Evolutionary conservation across 2,329 filamentous ascomycete genomes (phyloP).

Genomic region (Xylaria sp.): DNA sequence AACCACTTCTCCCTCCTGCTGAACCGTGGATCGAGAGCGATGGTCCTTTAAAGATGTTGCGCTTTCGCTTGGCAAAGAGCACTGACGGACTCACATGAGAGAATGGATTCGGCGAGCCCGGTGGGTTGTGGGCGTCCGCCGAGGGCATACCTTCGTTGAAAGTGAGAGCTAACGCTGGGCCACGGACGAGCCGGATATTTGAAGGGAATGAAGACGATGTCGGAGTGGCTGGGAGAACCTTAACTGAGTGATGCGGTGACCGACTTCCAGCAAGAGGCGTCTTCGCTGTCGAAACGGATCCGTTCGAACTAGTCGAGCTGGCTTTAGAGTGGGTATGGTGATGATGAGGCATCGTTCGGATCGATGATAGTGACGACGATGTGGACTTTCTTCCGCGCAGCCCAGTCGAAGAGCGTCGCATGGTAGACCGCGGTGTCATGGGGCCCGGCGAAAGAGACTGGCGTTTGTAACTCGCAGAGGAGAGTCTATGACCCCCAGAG

Average conservation of each 20-base stretch:
- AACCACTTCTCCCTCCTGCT: conserved; percentile 42
- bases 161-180: conserved; percentile 55
- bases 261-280: conserved; percentile 67
- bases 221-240: conserved; percentile 91
- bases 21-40: conserved; percentile 61
- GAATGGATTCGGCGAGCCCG: conserved; percentile 64
- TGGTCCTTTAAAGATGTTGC: conserved; percentile 82
- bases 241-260: conserved; percentile 88
- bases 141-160: conserved; percentile 66
- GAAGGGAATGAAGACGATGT: conserved; percentile 77
- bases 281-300: conserved; percentile 72
- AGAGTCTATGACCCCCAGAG: conserved; percentile 42
- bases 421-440: conserved; percentile 84
- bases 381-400: conserved; percentile 93
- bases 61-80: conserved; percentile 81
- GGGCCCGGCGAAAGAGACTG: conserved; percentile 87
- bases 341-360: conserved; percentile 85
- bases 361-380: conserved; percentile 90
- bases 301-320: conserved; percentile 86
- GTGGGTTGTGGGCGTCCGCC: conserved; percentile 47
- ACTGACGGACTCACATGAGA: conserved; percentile 60
- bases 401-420: conserved; percentile 81
- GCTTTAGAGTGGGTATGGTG: conserved; percentile 91
- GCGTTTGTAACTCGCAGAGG: conserved; percentile 63
- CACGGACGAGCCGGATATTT: conserved; percentile 82